Percentiles rank a stretch among this genome's conserved stretches.
Evolutionary conservation across 805 yeast genomes (phyloP).

Genomic region (Candida andamanensis): DNA sequence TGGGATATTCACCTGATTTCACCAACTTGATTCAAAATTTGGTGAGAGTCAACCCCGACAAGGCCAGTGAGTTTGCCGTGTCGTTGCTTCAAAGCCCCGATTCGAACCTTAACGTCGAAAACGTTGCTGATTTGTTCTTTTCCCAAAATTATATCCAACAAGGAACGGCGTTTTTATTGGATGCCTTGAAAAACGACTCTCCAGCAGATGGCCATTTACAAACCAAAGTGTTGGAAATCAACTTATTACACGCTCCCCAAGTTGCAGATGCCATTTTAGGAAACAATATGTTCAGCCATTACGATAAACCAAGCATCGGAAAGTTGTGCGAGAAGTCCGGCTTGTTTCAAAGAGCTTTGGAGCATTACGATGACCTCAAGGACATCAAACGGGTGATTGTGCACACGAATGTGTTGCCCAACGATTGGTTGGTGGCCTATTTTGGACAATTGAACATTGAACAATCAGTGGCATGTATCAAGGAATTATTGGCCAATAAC

Average conservation of each 20-base stretch:
- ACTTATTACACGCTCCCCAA: conserved; percentile 94
- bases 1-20: conserved; percentile 83
- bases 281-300: conserved; percentile 91
- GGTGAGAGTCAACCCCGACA: conserved; percentile 91
- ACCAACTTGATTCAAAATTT: conserved; percentile 85
- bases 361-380: conserved; percentile 88
- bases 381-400: conserved; percentile 94
- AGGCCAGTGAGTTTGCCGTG: conserved; percentile 95
- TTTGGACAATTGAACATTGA: conserved; percentile 94
- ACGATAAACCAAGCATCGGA: conserved; percentile 91
- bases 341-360: conserved; percentile 89
- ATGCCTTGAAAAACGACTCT: conserved; percentile 87
- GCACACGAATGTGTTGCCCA: conserved; percentile 77
- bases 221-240: conserved; percentile 89
- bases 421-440: conserved; percentile 89
- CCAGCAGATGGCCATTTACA: conserved; percentile 96
- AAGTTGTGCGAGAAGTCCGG: conserved; percentile 95
- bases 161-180: conserved; percentile 94
- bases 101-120: conserved; percentile 68
- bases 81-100: conserved; percentile 65
- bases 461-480: conserved; percentile 82
- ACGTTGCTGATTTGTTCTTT: conserved; percentile 87
- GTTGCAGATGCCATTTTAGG: conserved; percentile 99
- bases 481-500: conserved; percentile 74
- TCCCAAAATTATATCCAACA: conserved; percentile 93